Conservation (phyloP, 208 protist species). For the Vickermania spadyakhi region DNA sequence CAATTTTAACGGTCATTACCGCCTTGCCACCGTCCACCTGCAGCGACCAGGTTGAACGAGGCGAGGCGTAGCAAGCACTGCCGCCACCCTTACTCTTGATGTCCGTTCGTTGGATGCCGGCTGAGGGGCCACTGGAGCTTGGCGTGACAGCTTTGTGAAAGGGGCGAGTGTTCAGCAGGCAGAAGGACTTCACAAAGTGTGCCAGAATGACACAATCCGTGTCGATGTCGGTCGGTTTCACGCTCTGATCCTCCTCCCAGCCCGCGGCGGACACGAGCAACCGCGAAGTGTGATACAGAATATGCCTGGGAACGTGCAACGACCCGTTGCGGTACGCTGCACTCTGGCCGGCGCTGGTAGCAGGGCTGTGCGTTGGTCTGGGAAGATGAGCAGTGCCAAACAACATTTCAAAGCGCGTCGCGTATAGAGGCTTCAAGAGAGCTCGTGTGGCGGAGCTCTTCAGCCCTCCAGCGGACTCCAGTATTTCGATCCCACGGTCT, state of each 20-base stretch:
- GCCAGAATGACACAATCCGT: conserved; percentile 53
- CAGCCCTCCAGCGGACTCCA: conserved; percentile 34
- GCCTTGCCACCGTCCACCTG: conserved; percentile 16
- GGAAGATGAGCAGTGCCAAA: conserved; percentile 64
- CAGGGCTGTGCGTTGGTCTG: conserved; percentile 21
- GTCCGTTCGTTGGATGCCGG: background rate
- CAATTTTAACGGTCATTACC: conserved; percentile 38
- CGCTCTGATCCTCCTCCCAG: conserved; percentile 35
- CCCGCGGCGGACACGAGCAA: conserved; percentile 63
- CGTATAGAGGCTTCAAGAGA: conserved; percentile 49
- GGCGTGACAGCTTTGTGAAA: conserved; percentile 30
- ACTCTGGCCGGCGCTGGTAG: background rate
- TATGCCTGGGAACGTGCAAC: conserved; percentile 43
- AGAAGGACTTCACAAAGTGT: conserved; percentile 76
- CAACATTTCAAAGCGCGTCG: conserved; percentile 71
- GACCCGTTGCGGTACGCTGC: conserved; percentile 8
- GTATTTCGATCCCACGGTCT: conserved; percentile 66
- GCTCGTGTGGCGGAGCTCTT: conserved; percentile 20
- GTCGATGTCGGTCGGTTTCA: conserved; percentile 57
- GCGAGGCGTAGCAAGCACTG: background rate
- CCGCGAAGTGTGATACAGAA: conserved; percentile 47
- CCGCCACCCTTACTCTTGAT: background rate
- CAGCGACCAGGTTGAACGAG: conserved; percentile 8
- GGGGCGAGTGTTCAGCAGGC: conserved; percentile 39
- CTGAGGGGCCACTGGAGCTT: background rate